Percentiles rank a stretch among this genome's conserved stretches.
Conservation (phyloP, 805 yeast genomes). For the Saturnispora mendoncae region DNA sequence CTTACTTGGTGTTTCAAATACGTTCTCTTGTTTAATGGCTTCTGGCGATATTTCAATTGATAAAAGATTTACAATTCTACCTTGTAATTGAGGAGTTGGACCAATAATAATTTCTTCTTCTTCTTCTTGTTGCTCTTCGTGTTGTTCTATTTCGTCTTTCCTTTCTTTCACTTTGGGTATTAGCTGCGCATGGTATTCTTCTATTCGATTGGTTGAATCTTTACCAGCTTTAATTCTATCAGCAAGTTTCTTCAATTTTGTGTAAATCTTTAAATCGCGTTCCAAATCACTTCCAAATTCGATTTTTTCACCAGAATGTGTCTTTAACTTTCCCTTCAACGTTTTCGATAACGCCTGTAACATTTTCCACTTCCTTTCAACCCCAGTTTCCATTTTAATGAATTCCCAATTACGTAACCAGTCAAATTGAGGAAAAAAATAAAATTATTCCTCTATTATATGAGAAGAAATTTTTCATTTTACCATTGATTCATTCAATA, state of each 20-base stretch:
- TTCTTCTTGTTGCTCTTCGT: slow-evolving; percentile 13
- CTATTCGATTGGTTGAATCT: neutral
- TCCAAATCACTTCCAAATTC: slow-evolving; percentile 6
- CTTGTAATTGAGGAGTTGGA: slow-evolving; percentile 82
- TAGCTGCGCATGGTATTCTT: neutral
- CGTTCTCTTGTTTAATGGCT: slow-evolving; percentile 5
- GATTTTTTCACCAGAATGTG: slow-evolving; percentile 10
- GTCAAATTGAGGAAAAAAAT: no score
- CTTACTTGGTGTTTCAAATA: neutral
- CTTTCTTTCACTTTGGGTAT: neutral
- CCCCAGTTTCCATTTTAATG: no score
- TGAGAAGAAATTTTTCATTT: no score
- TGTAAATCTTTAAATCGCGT: slow-evolving; percentile 7
- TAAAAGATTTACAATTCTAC: slow-evolving; percentile 64
- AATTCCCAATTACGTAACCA: no score
- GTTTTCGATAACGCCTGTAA: neutral
- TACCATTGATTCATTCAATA: neutral
- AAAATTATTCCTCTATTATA: no score
- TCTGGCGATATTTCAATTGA: slow-evolving; percentile 35
- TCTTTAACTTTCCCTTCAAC: slow-evolving; percentile 2
- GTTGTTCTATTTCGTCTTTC: slow-evolving; percentile 9
- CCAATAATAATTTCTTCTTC: slow-evolving; percentile 42
- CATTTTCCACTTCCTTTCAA: neutral
- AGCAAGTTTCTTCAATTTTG: slow-evolving; percentile 8
- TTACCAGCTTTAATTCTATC: neutral